Evolutionary conservation across 139 green algal genomes (phyloP).

Genomic region (Volvox reticuliferus): DNA sequence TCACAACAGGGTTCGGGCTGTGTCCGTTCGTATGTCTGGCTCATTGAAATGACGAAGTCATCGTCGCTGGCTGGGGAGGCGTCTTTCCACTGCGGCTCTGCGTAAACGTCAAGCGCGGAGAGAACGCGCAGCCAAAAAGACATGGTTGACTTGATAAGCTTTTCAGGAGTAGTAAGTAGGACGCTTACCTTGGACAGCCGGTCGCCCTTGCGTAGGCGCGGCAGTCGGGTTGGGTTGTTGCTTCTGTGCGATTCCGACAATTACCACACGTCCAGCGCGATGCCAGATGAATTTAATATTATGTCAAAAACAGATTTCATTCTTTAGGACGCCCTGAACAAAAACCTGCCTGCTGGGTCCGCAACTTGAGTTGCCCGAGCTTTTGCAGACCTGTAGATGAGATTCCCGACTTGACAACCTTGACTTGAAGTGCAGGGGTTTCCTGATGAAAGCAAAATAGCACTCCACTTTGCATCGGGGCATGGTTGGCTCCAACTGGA

Average conservation of each 20-base stretch:
- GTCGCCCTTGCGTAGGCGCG: neutral
- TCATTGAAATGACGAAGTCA: constrained; percentile 43
- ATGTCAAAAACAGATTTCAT: neutral
- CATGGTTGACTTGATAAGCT: neutral
- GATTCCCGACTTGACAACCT: neutral
- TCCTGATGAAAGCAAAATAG: constrained; percentile 10
- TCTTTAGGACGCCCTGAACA: neutral
- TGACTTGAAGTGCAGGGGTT: neutral
- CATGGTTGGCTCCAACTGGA: neutral
- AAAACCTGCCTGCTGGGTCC: constrained; percentile 14
- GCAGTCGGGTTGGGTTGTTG: neutral
- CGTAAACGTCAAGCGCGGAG: neutral
- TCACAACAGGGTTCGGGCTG: constrained; percentile 21
- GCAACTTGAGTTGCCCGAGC: neutral
- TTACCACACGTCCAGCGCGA: neutral
- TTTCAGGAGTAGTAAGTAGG: neutral
- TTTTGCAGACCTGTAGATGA: neutral
- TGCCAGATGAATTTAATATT: neutral
- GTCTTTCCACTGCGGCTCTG: neutral
- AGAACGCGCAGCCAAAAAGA: neutral
- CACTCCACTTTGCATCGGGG: neutral
- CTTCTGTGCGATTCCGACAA: constrained; percentile 7
- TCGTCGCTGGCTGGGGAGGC: neutral
- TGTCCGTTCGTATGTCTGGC: constrained; percentile 40
- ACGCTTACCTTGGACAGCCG: neutral